Conservation (phyloP, 2,329 filamentous ascomycete species). For the Fusarium cyanostomum region DNA sequence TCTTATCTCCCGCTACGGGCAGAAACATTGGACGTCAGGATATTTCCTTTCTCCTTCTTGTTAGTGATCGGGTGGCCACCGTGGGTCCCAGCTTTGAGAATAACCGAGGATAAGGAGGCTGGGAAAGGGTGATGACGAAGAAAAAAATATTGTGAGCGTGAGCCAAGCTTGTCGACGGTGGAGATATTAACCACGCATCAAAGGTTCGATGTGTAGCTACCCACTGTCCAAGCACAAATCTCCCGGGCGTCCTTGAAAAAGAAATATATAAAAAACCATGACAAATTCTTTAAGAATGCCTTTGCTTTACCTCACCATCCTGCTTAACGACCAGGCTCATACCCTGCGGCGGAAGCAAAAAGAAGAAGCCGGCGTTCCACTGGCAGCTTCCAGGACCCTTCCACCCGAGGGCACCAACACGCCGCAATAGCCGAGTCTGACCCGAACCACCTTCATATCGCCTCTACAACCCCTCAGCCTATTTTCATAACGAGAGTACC, state of each 20-base stretch:
- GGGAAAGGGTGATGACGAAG: constrained; percentile 6
- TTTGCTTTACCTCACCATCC: not conserved
- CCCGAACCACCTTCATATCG: constrained; percentile 36
- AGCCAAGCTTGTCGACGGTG: too few relatives aligned
- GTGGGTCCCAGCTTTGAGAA: constrained; percentile 20
- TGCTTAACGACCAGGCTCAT: not conserved
- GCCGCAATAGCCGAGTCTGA: constrained; percentile 40
- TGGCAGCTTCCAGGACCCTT: constrained; percentile 26
- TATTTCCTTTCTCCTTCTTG: constrained; percentile 18
- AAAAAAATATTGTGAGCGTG: not conserved
- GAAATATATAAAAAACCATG: not conserved
- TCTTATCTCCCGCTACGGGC: constrained; percentile 3
- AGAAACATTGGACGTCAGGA: constrained; percentile 29
- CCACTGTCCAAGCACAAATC: too few relatives aligned
- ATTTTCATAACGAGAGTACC: not conserved
- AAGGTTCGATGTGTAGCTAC: too few relatives aligned
- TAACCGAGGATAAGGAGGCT: constrained; percentile 43
- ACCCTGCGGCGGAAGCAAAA: not conserved
- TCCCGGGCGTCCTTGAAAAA: not conserved
- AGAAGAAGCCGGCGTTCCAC: not conserved
- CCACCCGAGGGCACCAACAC: constrained; percentile 24
- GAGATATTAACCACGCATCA: too few relatives aligned
- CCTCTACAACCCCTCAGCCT: constrained; percentile 9
- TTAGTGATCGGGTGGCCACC: constrained; percentile 1
- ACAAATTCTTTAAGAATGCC: not conserved